Evolutionary conservation across 257 asterid genomes (phyloP), one percentile per base, ranked within the genome.

Genomic region (Schizonepeta tenuifolia): DNA sequence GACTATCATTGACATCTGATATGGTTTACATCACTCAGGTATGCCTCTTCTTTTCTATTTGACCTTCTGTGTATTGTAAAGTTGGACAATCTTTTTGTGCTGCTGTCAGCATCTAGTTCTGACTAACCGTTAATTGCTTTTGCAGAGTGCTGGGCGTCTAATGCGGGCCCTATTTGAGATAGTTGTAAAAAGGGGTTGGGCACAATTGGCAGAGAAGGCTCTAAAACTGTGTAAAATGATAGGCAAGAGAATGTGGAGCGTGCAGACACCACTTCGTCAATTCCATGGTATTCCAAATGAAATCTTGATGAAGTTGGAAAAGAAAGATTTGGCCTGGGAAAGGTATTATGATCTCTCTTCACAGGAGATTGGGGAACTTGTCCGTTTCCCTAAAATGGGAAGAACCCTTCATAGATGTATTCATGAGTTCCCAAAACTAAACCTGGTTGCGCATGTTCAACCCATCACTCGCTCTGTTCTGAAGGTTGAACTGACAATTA

Each of bases 301-400:
- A 64, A 83, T 86, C 72, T 66, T 86, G 80, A 83, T 81, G 85
- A 83, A 79, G 74, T 38, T 86, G 82, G 90, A 86, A 67, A 86
- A 81, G 90, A 86, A 83, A 75, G 90, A 86, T 81, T 40, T 86
- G 70, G 86, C 90, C 63, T 86, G 90, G 90, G 90, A 86, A 33
- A 81, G 90, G 79, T 86, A 83, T 58, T 86, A 86, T 55, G 88
- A 86, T 70, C 86, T 86, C 55, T 79, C 88, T 33, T 77, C 88
- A 21, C 88, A 86, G 67, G 90, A 86, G 85, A 83, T 86, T 51
- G 90, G 90, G 24, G 90, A 83, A 69, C 85, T 86, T 49, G 70
- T 86, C 64, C 90, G 85, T 46, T 51, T 60, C 56, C 83, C 86
- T 36, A 86, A 86, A 79, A 79, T 83, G 86, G 90, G 90, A 57